Evolutionary conservation across 2,329 filamentous ascomycete species (phyloP), one percentile per base, ranked within the genome.

Genomic region (Seiridium unicorne): DNA sequence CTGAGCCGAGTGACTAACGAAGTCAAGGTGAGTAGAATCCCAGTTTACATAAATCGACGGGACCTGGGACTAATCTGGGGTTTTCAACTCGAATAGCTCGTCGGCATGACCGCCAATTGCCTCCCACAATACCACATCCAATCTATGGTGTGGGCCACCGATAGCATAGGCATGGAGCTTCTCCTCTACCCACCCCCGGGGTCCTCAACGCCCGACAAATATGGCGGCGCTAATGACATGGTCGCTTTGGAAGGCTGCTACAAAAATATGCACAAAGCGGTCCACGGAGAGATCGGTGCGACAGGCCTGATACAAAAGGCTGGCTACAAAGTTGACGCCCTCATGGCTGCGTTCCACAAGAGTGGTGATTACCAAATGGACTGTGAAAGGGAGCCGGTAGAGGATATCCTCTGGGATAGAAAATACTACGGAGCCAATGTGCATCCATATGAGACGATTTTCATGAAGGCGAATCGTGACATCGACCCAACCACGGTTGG

Each of bases 391-490:
- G 61, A 61, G 58, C 63, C 60, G 36, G 57, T 51, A 44, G 69
- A 64, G 6, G 73, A 73, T 48, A 26, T 70, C 47, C 59, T 72
- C 9, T 69, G 60, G 54, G 59, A 70, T 38, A 61, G 65, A 8
- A 63, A 61, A 40, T 74, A 76, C 63, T 73, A 70, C 58, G 74
- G 72, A 40, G 68, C 65, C 57, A 73, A 68, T 55, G 57, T 74
- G 6, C 74, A 77, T 49, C 74, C 75, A 1, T 77, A 75, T 64
- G 75, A 77, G 68, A 73, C 71, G 1, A 57, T 77, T 18, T 77
- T 77, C 58, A 64, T 70, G 59, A 74, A 76, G 64, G 69, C 72
- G 4, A 73, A 74, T 51, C 64, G 68, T 38, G 64, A 68, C 7
- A 69, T 74, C 40, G 72, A 74, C 49, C 65, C 65, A 1, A 38